Conservation (phyloP, 225 moss, liverwort and hornwort species). For the Straminergon stramineum region DNA sequence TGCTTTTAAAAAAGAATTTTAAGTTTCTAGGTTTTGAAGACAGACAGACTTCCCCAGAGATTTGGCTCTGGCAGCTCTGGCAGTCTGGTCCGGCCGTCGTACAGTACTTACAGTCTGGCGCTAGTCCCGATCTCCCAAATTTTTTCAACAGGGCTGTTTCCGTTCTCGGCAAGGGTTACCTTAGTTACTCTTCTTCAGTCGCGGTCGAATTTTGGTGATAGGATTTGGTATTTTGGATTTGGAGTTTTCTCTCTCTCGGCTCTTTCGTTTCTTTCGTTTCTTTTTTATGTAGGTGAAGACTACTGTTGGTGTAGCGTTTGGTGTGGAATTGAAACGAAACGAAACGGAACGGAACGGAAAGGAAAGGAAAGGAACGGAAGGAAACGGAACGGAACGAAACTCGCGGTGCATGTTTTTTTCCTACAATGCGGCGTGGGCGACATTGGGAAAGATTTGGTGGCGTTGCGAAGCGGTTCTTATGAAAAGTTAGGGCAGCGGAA, state of each 20-base stretch:
- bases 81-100: background rate
- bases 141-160: background rate
- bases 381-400: background rate
- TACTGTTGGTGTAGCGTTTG: background rate
- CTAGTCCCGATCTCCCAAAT: background rate
- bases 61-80: background rate
- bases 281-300: background rate
- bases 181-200: background rate
- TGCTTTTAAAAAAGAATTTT: background rate
- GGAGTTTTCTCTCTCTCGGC: background rate
- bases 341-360: background rate
- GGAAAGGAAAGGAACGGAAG: background rate
- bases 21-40: background rate
- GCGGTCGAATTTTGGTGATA: background rate
- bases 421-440: conserved; percentile 11
- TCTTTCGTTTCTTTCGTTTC: background rate
- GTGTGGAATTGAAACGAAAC: background rate
- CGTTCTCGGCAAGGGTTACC: background rate
- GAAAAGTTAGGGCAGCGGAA: background rate
- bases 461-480: background rate
- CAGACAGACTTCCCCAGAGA: background rate
- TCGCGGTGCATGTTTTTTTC: background rate
- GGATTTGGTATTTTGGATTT: background rate
- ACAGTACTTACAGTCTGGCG: background rate
- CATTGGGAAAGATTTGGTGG: conserved; percentile 1